Percentiles rank a stretch among this genome's conserved stretches.
Evolutionary conservation across 148 eudicot genomes (phyloP).

Genomic region (Fagopyrum homotropicum): DNA sequence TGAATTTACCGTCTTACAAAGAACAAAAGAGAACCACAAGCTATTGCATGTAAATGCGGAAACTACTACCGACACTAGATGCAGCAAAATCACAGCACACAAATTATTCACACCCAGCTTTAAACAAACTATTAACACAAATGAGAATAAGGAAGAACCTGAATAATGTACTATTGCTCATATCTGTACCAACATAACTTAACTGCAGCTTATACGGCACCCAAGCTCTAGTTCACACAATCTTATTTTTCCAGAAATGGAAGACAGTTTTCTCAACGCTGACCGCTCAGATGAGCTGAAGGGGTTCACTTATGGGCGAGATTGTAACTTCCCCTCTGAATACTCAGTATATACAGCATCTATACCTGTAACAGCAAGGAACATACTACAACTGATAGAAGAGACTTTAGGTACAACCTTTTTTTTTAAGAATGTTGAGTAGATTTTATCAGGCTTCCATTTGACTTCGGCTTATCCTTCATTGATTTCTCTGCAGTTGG

Average conservation of each 20-base stretch:
- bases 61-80: neutral
- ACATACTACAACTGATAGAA: neutral
- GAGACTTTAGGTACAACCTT: neutral
- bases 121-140: neutral
- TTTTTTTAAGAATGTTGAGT: slow-evolving; percentile 5
- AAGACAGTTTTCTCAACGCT: neutral
- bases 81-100: slow-evolving; percentile 2
- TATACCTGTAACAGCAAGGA: slow-evolving; percentile 7
- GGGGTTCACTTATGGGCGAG: neutral
- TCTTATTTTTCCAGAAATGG: neutral
- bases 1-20: neutral
- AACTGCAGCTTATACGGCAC: neutral
- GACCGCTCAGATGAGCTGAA: slow-evolving; percentile 5
- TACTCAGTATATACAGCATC: slow-evolving; percentile 7
- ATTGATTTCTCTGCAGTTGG: neutral
- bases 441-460: slow-evolving; percentile 13
- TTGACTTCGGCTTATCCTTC: slow-evolving; percentile 6
- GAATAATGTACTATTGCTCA: neutral
- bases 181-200: slow-evolving; percentile 10
- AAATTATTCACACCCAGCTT: neutral
- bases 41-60: neutral
- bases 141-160: neutral
- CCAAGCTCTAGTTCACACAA: neutral
- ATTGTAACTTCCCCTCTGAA: slow-evolving; percentile 4
- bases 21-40: neutral